Evolutionary conservation across 305 asterid species (phyloP).

Genomic region (Fraxinus latifolia): DNA sequence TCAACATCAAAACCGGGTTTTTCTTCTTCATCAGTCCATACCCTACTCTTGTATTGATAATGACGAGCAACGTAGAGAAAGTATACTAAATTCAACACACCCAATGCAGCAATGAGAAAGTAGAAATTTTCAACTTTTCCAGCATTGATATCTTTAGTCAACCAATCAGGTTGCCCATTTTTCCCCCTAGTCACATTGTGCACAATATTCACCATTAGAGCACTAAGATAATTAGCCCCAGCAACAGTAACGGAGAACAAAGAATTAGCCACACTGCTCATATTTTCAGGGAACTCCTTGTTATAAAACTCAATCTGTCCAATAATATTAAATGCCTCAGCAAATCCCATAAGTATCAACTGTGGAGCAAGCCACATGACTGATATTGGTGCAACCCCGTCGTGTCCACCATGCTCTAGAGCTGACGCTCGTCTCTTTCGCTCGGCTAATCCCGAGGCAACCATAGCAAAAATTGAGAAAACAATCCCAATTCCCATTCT

Average conservation of each 20-base stretch:
- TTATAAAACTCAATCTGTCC: conserved; percentile 88
- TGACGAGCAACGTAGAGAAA: conserved; percentile 50
- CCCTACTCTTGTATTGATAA: conserved; percentile 57
- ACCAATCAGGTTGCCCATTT: conserved; percentile 65
- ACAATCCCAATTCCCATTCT: conserved; percentile 69
- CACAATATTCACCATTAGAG: conserved; percentile 52
- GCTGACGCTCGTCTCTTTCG: conserved; percentile 45
- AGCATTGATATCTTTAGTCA: conserved; percentile 54
- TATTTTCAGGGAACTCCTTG: conserved; percentile 76
- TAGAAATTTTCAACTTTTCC: conserved; percentile 67
- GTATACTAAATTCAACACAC: conserved; percentile 55
- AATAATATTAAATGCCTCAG: conserved; percentile 75
- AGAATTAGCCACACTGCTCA: conserved; percentile 83
- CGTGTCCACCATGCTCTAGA: conserved; percentile 20
- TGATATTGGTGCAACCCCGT: conserved; percentile 50
- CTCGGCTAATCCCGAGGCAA: conserved; percentile 58
- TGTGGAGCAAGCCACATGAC: conserved; percentile 90
- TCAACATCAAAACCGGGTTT: conserved; percentile 36
- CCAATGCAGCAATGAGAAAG: conserved; percentile 58
- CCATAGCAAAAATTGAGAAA: conserved; percentile 58
- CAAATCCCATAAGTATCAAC: conserved; percentile 77
- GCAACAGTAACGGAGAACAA: conserved; percentile 60
- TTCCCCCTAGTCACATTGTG: conserved; percentile 51
- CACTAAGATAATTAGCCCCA: conserved; percentile 65
- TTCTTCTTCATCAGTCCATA: conserved; percentile 33